Evolutionary conservation across 1,284 basidiomycete species (phyloP).

Genomic region (Pseudomicrostroma phylloplanum): DNA sequence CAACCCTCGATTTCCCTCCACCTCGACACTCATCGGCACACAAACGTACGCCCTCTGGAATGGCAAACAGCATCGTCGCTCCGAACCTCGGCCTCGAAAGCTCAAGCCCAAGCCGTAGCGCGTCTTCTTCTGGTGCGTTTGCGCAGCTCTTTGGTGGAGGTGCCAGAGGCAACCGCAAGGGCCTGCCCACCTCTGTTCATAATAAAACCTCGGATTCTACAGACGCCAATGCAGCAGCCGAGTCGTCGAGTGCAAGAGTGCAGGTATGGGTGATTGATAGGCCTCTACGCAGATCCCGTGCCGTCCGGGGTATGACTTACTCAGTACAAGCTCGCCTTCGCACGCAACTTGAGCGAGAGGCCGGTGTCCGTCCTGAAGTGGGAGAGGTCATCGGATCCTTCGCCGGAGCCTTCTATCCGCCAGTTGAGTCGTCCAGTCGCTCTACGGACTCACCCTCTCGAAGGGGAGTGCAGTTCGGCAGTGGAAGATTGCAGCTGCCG

Average conservation of each 20-base stretch:
- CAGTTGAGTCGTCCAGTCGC: conserved; percentile 1
- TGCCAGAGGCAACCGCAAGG: conserved; percentile 14
- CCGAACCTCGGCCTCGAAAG: conserved; percentile 43
- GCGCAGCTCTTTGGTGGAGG: conserved; percentile 26
- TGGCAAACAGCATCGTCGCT: conserved; percentile 59
- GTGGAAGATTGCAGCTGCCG: too few relatives aligned
- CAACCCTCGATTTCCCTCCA: too few relatives aligned
- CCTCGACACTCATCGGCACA: neutral
- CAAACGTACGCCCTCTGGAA: conserved; percentile 59
- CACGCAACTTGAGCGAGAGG: neutral
- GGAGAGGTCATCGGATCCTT: conserved; percentile 20
- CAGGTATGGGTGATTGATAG: neutral
- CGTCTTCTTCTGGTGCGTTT: conserved; percentile 21
- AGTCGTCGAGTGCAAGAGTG: conserved; percentile 13
- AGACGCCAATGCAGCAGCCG: conserved; percentile 1
- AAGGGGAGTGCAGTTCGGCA: too few relatives aligned
- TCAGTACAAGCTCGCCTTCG: neutral
- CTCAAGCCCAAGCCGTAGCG: conserved; percentile 16
- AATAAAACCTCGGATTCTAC: neutral
- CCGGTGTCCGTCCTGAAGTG: conserved; percentile 5
- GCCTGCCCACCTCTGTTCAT: neutral
- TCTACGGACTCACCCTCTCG: too few relatives aligned
- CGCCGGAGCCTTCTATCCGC: conserved; percentile 19
- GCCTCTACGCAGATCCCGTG: conserved; percentile 12
- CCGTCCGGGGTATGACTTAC: conserved; percentile 5